Evolutionary conservation across 139 green algal genomes (phyloP).

Genomic region (Chlorella sp.): DNA sequence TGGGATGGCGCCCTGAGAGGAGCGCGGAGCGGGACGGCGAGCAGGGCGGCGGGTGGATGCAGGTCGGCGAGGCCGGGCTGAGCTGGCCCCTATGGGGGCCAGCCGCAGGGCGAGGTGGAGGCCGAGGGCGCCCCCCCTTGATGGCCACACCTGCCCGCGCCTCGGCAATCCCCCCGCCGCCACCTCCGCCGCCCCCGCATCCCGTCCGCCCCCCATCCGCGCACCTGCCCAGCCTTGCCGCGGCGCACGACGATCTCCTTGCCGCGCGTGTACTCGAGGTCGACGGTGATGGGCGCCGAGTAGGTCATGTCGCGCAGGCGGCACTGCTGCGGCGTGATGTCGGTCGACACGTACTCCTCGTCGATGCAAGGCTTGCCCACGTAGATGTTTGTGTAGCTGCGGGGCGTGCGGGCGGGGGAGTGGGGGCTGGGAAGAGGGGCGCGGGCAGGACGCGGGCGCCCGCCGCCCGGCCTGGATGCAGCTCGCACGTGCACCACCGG

Average conservation of each 20-base stretch:
- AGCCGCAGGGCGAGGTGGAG: no score
- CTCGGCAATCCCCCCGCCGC: no score
- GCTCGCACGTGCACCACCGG: not conserved
- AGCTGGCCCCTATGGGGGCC: no score
- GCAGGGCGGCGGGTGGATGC: no score
- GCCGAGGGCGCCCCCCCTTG: no score
- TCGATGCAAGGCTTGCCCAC: constrained; percentile 91
- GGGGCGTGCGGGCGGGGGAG: not conserved
- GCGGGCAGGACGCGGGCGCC: not conserved
- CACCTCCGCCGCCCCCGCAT: no score
- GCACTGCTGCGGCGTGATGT: constrained; percentile 97
- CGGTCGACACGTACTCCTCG: constrained; percentile 84
- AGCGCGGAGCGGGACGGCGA: no score
- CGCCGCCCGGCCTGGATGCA: not conserved
- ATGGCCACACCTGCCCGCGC: no score
- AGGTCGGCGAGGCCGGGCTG: no score
- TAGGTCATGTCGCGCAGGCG: constrained; percentile 96
- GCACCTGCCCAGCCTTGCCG: no score
- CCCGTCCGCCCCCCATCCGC: no score
- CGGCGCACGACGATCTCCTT: constrained; percentile 88
- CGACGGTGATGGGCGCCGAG: constrained; percentile 93
- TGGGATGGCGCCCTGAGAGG: constrained; percentile 80
- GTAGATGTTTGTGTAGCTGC: constrained; percentile 91
- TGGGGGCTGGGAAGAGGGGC: not conserved
- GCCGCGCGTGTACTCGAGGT: constrained; percentile 98